These are phyloP conservation scores for Acacia concinna DNA, from an alignment of 331 rosid species.

Conservation along the genomic window DNA sequence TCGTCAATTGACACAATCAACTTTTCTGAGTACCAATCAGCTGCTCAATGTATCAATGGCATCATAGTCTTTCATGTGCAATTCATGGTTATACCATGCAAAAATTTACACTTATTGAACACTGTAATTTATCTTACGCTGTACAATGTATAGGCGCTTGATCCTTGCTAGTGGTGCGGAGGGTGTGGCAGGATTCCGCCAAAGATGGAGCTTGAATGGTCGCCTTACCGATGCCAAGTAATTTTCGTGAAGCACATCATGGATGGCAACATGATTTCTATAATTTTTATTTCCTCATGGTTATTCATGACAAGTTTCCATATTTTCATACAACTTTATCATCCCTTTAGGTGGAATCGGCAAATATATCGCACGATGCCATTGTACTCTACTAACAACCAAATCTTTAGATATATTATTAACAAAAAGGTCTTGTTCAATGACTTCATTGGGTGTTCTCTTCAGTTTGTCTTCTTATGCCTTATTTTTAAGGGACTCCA, in stretches of 20 bases:
- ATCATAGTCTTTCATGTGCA: not conserved
- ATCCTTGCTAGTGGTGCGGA: slow-evolving; percentile 91
- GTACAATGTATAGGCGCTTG: slow-evolving; percentile 61
- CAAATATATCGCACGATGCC: too few relatives aligned
- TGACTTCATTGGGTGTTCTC: too few relatives aligned
- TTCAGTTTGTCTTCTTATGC: too few relatives aligned
- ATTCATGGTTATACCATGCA: not conserved
- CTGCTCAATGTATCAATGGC: slow-evolving; percentile 1
- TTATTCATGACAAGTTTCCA: not conserved
- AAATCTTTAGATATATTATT: too few relatives aligned
- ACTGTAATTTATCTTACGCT: not conserved
- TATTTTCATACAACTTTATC: not conserved
- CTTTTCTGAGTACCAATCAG: not conserved
- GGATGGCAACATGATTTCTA: slow-evolving; percentile 26
- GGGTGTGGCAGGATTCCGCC: slow-evolving; percentile 87
- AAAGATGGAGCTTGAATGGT: slow-evolving; percentile 94
- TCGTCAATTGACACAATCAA: not conserved
- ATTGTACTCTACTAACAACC: too few relatives aligned
- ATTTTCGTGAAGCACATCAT: slow-evolving; percentile 23
- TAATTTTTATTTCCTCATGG: not conserved
- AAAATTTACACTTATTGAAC: slow-evolving; percentile 8
- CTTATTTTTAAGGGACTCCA: too few relatives aligned
- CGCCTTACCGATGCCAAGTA: slow-evolving; percentile 87
- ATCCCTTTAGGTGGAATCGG: too few relatives aligned
- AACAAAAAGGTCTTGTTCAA: too few relatives aligned